A percentile compares a stretch with the other conserved stretches of the same genome.
These are phyloP conservation scores for Lithocarpus polystachyus DNA, from an alignment of 306 rosid species.

Conservation along the genomic window DNA sequence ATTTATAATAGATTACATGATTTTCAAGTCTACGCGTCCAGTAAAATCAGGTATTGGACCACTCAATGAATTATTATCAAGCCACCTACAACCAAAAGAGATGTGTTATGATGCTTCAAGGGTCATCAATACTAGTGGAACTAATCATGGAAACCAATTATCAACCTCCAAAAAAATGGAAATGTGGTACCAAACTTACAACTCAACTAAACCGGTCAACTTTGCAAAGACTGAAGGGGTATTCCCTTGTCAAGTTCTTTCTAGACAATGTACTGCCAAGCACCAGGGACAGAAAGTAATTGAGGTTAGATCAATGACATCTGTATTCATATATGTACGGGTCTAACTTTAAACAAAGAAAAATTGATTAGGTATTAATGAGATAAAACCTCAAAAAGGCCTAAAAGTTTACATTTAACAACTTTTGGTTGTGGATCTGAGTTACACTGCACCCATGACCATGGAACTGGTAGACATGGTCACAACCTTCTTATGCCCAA, in stretches of 20 bases:
- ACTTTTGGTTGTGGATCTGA: conserved; percentile 73
- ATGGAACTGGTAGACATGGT: conserved; percentile 92
- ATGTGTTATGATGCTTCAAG: neutral
- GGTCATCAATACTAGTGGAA: neutral
- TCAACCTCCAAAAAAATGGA: conserved; percentile 18
- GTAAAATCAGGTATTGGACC: conserved; percentile 86
- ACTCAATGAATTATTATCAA: conserved; percentile 52
- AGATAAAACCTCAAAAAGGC: conserved; percentile 7
- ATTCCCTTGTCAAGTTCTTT: conserved; percentile 70
- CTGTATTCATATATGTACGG: neutral
- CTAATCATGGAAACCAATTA: conserved; percentile 12
- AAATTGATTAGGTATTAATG: neutral
- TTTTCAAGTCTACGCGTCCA: conserved; percentile 67
- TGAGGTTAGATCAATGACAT: conserved; percentile 29
- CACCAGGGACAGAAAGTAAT: conserved; percentile 29
- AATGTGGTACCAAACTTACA: conserved; percentile 56
- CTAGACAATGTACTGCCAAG: conserved; percentile 64
- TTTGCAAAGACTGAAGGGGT: conserved; percentile 68
- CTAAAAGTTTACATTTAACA: conserved; percentile 62
- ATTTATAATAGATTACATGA: conserved; percentile 55
- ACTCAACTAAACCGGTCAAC: conserved; percentile 71
- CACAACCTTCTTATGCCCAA: conserved; percentile 91
- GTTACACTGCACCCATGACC: conserved; percentile 95
- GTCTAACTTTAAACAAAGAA: conserved; percentile 15
- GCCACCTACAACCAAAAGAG: conserved; percentile 44